Evolutionary conservation across 2,329 filamentous ascomycete genomes (phyloP), one percentile per base, ranked within the genome.

Genomic region (Alternaria sp.): DNA sequence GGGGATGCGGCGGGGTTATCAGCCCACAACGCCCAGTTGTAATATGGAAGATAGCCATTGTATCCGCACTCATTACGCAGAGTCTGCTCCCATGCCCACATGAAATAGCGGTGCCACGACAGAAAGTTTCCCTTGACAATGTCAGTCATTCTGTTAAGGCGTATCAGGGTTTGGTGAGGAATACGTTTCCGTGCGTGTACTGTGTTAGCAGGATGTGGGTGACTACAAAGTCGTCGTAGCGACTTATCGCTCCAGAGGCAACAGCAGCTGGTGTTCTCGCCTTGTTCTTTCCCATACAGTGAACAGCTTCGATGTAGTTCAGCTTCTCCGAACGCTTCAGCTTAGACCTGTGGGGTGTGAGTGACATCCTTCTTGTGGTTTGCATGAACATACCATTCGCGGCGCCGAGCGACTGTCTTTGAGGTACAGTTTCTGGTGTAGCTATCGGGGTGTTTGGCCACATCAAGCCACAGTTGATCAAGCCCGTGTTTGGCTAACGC

Each of bases 51-150:
- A 47, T 60, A 60, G 9, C 57, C 57, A 9, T 54, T 54, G 12
- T 60, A 60, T 2, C 57, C 57, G 57, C 81, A 82, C 57, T 82
- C 81, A 7, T 78, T 72, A n/a, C 70, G 76, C 5, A 83, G 73
- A 1, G 79, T 78, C 47, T 79, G 69, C 61, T 83, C 81, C 65
- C 80, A 82, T 3, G 73, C 65, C 72, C 82, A 78, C 15, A 74
- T 76, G 66, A 79, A 81, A 67, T 81, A 80, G 12, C 80, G 73
- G 62, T 82, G 80, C 80, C 81, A 82, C 10, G 66, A 55, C 13
- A 76, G 59, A 28, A 76, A 77, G 53, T 74, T 76, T 2, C 72
- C 73, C 71, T 75, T 49, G 6, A 19, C 40, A 10, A 53, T 21
- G 21, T 58, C 0, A 62, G 53, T 43, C 21, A n/a, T 8, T 7